phyloP scores from a whole-genome alignment of 305 asterid genomes.

The Striga hermonthica region DNA sequence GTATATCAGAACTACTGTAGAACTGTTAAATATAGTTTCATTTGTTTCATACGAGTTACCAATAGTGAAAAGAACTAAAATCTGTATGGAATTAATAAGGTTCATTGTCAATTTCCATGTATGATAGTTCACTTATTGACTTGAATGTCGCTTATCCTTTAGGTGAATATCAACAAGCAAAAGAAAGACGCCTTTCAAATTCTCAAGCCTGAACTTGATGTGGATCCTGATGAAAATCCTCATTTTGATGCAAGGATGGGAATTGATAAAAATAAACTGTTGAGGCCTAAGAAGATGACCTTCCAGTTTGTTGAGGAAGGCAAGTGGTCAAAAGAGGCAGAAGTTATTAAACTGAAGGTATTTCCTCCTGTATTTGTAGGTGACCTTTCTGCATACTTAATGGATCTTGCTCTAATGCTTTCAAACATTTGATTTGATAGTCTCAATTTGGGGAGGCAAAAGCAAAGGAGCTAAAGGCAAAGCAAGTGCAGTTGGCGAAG shows the following conservation, averaged over 20 bases:
- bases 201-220: constrained; percentile 90
- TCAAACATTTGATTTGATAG: constrained; percentile 37
- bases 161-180: constrained; percentile 95
- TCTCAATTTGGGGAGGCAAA: constrained; percentile 94
- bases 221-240: constrained; percentile 81
- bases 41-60: neutral
- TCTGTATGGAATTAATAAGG: neutral
- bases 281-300: constrained; percentile 81
- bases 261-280: constrained; percentile 66
- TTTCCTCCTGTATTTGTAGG: constrained; percentile 1
- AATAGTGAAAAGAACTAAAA: neutral
- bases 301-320: constrained; percentile 98
- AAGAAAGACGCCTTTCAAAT: constrained; percentile 90
- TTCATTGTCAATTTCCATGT: neutral
- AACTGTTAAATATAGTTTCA: neutral
- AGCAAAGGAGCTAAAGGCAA: constrained; percentile 80
- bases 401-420: constrained; percentile 25
- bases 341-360: constrained; percentile 74
- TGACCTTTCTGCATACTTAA: constrained; percentile 10
- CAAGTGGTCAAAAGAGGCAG: constrained; percentile 93
- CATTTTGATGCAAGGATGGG: constrained; percentile 86
- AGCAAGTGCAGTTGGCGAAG: constrained; percentile 92
- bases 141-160: constrained; percentile 9
- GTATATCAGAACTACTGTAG: constrained; percentile 35
- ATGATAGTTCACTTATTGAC: constrained; percentile 1